Percentiles rank a stretch among this genome's conserved stretches.
Conservation (phyloP, 2,329 filamentous ascomycete genomes). For the Colletotrichum graminicola region DNA sequence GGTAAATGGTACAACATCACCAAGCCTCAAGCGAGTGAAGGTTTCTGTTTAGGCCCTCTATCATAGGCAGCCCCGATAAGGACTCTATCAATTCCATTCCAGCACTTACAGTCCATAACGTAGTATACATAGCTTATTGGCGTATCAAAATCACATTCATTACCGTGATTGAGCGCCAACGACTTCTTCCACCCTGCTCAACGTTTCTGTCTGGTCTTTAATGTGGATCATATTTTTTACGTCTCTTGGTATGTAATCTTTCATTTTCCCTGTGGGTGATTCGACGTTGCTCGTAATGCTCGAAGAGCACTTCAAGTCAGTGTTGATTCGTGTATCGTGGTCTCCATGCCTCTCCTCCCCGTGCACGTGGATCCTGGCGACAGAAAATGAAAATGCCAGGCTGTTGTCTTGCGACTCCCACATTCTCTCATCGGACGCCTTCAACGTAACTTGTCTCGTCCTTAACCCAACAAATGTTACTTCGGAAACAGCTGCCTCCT, state of each 20-base stretch:
- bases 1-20: slow-evolving; percentile 16
- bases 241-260: too few relatives aligned
- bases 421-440: neutral
- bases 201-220: too few relatives aligned
- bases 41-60: neutral
- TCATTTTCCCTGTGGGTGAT: too few relatives aligned
- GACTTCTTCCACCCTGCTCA: neutral
- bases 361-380: too few relatives aligned
- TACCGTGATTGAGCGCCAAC: neutral
- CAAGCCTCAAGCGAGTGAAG: slow-evolving; percentile 30
- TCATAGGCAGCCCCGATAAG: too few relatives aligned
- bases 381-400: neutral
- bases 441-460: neutral
- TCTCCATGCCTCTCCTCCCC: too few relatives aligned
- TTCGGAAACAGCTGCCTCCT: neutral
- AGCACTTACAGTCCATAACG: neutral
- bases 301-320: too few relatives aligned
- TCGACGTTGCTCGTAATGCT: too few relatives aligned
- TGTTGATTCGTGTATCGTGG: too few relatives aligned
- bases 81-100: neutral
- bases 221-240: too few relatives aligned
- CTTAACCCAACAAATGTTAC: neutral
- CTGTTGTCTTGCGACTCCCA: neutral
- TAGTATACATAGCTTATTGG: neutral
- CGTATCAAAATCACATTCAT: neutral